Evolutionary conservation across 2,329 filamentous ascomycete species (phyloP), one percentile per base, ranked within the genome.

Genomic region (Helotiales sp.): DNA sequence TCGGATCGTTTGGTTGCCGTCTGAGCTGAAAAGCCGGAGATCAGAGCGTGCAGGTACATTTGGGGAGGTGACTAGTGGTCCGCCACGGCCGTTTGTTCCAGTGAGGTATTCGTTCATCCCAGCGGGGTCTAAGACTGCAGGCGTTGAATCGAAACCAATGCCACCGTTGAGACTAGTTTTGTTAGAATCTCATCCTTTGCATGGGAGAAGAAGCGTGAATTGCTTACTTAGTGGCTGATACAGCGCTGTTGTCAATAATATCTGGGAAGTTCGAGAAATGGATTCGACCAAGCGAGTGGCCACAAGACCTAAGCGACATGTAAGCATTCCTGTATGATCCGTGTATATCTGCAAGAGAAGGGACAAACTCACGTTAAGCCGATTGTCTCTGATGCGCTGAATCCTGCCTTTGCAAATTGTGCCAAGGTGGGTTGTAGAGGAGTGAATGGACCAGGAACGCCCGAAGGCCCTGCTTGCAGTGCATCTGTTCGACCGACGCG

Each of bases 71-170:
- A 72, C 70, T n/a, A 89, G 78, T 2, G 86, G 84, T 22, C 71
- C 71, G 2, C 71, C 71, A 65, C 86, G 84, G n/a, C 80, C 79
- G 2, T 78, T 78, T 1, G 82, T 85, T 1, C 80, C 77, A 68
- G 88, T 86, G 63, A 82, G 77, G 24, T 82, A 83, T 60, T 85
- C 79, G 5, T 77, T 72, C n/a, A 86, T 83, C 20, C 87, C 78
- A 52, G 79, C 83, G 71, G 84, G 85, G 73, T 89, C 87, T 64
- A 87, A 87, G 8, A 71, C 74, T 24, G 80, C 79, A 3, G 78
- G 78, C 0, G 82, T 85, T 1, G 79, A 77, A 69, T 89, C 86
- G 24, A 72, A 70, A 13, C n/a, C 43, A 10, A 58, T 55, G n/a
- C 62, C 59, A 6, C 66, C 66, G 40, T 70, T 62, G 6, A 58